These are phyloP conservation scores for Yamadazyma sp. DNA, from an alignment of 805 yeast species.

Conservation along the genomic window DNA sequence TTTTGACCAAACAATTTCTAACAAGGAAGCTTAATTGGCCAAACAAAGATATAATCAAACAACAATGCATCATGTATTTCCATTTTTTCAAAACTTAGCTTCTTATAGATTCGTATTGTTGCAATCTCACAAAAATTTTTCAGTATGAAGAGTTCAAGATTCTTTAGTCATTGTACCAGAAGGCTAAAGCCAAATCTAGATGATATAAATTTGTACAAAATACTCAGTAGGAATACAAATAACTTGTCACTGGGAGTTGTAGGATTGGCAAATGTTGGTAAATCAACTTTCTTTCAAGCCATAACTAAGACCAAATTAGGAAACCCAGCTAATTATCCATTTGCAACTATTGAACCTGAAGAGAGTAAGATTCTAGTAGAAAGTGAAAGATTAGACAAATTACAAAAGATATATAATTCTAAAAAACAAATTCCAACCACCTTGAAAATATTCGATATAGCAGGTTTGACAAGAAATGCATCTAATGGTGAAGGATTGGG, in stretches of 20 bases:
- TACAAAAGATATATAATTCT: slow-evolving; percentile 73
- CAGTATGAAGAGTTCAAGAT: slow-evolving; percentile 2
- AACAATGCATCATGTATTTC: too few species aligned
- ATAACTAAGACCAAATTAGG: slow-evolving; percentile 91
- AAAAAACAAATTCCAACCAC: slow-evolving; percentile 87
- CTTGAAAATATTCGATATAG: slow-evolving; percentile 93
- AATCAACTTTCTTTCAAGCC: slow-evolving; percentile 96
- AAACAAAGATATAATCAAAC: too few species aligned
- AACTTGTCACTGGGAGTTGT: slow-evolving; percentile 70
- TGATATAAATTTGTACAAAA: slow-evolving; percentile 9
- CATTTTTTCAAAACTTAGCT: too few species aligned
- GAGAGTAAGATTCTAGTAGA: slow-evolving; percentile 96
- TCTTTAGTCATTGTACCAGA: slow-evolving; percentile 5
- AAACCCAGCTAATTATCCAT: slow-evolving; percentile 96
- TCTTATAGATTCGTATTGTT: too few species aligned
- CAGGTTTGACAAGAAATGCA: slow-evolving; percentile 97
- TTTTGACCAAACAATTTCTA: too few species aligned
- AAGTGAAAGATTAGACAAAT: slow-evolving; percentile 78
- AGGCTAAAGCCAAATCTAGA: neutral
- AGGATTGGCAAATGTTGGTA: slow-evolving; percentile 94
- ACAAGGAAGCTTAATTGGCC: too few species aligned
- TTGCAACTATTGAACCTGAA: slow-evolving; percentile 97
- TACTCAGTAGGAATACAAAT: slow-evolving; percentile 68
- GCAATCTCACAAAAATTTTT: neutral
- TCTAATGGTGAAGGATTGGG: slow-evolving; percentile 97